Percentiles rank a stretch among this genome's conserved stretches.
phyloP scores from a whole-genome alignment of 441 rosid species.

The Pelargonium fulgidum region DNA sequence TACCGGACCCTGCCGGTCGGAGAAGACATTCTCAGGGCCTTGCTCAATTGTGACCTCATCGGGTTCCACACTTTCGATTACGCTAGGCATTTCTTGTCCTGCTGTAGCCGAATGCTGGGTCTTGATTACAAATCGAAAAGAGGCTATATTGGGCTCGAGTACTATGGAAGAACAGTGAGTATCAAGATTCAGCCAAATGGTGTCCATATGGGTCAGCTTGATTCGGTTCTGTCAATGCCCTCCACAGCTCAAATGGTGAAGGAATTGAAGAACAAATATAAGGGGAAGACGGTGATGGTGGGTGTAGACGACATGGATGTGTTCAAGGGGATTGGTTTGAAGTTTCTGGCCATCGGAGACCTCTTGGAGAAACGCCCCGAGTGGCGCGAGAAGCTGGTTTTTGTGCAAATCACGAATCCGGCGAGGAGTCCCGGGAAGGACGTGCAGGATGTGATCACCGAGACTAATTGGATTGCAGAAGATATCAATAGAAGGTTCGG shows the following conservation, averaged over 20 bases:
- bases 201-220: constrained; percentile 66
- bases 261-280: constrained; percentile 46
- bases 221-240: constrained; percentile 35
- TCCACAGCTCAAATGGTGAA: constrained; percentile 38
- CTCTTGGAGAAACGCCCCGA: constrained; percentile 42
- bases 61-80: constrained; percentile 85
- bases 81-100: constrained; percentile 78
- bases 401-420: constrained; percentile 77
- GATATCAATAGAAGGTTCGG: constrained; percentile 39
- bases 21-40: constrained; percentile 57
- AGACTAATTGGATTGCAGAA: constrained; percentile 32
- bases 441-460: constrained; percentile 49
- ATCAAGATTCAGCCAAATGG: constrained; percentile 73
- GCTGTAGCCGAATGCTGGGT: constrained; percentile 75
- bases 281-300: constrained; percentile 49
- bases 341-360: constrained; percentile 59
- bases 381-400: constrained; percentile 52
- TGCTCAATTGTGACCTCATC: constrained; percentile 69
- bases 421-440: constrained; percentile 70
- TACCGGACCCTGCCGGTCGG: constrained; percentile 61
- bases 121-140: constrained; percentile 68
- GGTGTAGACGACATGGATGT: constrained; percentile 78
- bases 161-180: constrained; percentile 64
- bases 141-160: constrained; percentile 76
- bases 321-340: constrained; percentile 66